Conservation (phyloP, 331 rosid genomes). For the Acacia concinna region DNA sequence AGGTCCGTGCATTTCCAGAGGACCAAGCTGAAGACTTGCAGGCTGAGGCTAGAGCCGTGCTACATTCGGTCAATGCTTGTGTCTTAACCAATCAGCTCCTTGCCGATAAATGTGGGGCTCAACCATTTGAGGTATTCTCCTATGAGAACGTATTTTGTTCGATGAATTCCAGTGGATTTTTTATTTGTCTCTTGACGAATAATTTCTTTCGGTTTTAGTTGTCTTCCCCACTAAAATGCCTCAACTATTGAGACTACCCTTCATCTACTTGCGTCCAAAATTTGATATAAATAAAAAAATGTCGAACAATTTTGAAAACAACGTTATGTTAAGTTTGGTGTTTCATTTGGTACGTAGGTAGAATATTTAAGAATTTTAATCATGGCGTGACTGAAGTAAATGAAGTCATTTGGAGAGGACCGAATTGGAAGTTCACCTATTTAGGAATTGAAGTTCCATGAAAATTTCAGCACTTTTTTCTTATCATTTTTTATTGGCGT, state of each 20-base stretch:
- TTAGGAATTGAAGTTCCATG: neutral
- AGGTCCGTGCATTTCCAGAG: slow-evolving; percentile 33
- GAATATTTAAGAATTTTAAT: neutral
- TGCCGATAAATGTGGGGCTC: slow-evolving; percentile 54
- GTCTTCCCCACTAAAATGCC: neutral
- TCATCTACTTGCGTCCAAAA: neutral
- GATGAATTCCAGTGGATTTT: neutral
- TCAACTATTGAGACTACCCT: neutral
- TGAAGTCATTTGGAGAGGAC: neutral
- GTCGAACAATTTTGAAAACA: neutral
- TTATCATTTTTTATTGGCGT: neutral
- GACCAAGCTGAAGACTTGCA: slow-evolving; percentile 64
- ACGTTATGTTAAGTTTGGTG: neutral
- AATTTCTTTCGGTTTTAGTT: neutral
- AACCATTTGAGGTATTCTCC: slow-evolving; percentile 56
- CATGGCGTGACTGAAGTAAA: neutral
- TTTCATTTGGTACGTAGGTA: neutral
- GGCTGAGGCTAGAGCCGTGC: slow-evolving; percentile 71
- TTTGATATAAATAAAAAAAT: neutral
- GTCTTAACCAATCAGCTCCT: slow-evolving; percentile 59
- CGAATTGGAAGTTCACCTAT: neutral
- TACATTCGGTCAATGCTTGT: slow-evolving; percentile 61
- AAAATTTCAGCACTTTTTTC: slow-evolving; percentile 10
- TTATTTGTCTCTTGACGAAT: neutral
- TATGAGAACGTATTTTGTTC: neutral